Conservation (phyloP, 2,329 filamentous ascomycete species). For the Herpotrichia juniperi region DNA sequence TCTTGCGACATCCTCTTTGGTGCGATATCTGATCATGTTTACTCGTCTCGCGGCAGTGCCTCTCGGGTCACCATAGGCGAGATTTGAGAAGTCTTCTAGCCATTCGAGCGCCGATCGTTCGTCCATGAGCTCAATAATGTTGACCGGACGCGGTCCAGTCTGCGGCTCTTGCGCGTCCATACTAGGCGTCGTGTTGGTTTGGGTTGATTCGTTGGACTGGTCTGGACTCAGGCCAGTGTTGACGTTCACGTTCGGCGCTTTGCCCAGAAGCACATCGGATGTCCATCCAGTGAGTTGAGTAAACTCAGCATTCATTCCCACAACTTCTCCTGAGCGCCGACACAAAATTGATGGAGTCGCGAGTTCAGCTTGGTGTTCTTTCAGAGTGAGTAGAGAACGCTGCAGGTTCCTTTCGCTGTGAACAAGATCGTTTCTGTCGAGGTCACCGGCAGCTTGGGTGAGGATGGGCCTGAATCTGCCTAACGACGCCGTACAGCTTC, state of each 20-base stretch:
- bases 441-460: constrained; percentile 86
- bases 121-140: constrained; percentile 89
- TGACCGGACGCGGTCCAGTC: constrained; percentile 72
- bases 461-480: constrained; percentile 91
- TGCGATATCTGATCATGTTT: constrained; percentile 83
- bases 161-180: constrained; percentile 40
- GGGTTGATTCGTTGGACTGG: constrained; percentile 33
- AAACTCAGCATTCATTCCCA: constrained; percentile 94
- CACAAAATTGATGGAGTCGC: constrained; percentile 92
- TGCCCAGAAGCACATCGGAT: constrained; percentile 85
- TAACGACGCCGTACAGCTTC: constrained; percentile 85
- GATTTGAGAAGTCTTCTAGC: constrained; percentile 91
- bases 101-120: constrained; percentile 93
- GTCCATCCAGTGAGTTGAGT: constrained; percentile 95
- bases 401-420: constrained; percentile 99
- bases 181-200: constrained; percentile 54
- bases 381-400: constrained; percentile 87
- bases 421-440: constrained; percentile 86
- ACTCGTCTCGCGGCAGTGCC: constrained; percentile 84
- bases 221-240: constrained; percentile 67
- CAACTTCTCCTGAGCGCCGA: constrained; percentile 91
- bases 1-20: constrained; percentile 50
- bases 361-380: constrained; percentile 86
- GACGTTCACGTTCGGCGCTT: constrained; percentile 84
- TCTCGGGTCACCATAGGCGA: constrained; percentile 90